These are phyloP conservation scores for Castanea mollissima DNA, from an alignment of 306 rosid species.

Conservation along the genomic window DNA sequence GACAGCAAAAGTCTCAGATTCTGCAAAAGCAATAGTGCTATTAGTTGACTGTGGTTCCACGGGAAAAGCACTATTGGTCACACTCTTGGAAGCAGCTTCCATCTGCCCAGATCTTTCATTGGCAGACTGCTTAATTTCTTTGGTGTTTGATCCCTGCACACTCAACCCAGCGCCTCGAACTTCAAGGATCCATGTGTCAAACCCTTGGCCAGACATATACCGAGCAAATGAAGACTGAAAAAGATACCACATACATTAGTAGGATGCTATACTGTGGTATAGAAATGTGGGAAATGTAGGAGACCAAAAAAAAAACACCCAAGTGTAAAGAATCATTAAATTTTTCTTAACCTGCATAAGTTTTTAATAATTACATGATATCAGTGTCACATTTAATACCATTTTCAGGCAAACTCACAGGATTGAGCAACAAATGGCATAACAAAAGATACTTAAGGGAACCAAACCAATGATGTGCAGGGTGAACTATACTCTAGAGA, in stretches of 20 bases:
- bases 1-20: slow-evolving; percentile 37
- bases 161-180: slow-evolving; percentile 98
- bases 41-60: slow-evolving; percentile 41
- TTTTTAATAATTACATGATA: too few relatives aligned
- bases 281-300: not conserved
- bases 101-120: slow-evolving; percentile 60
- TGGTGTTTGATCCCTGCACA: slow-evolving; percentile 41
- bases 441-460: not conserved
- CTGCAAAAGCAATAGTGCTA: slow-evolving; percentile 29
- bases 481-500: too few relatives aligned
- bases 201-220: slow-evolving; percentile 89
- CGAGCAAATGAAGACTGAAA: slow-evolving; percentile 96
- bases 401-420: not conserved
- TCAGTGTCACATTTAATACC: too few relatives aligned
- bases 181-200: slow-evolving; percentile 96
- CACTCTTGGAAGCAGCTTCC: slow-evolving; percentile 59
- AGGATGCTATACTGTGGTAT: not conserved
- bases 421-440: not conserved
- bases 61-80: slow-evolving; percentile 44
- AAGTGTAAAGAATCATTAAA: not conserved
- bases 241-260: slow-evolving; percentile 18
- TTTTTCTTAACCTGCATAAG: too few relatives aligned
- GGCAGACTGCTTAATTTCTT: slow-evolving; percentile 63
- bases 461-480: not conserved
- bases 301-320: not conserved